phyloP scores from a whole-genome alignment of 495 filamentous ascomycete species.

The Venustampulla echinocandica region DNA sequence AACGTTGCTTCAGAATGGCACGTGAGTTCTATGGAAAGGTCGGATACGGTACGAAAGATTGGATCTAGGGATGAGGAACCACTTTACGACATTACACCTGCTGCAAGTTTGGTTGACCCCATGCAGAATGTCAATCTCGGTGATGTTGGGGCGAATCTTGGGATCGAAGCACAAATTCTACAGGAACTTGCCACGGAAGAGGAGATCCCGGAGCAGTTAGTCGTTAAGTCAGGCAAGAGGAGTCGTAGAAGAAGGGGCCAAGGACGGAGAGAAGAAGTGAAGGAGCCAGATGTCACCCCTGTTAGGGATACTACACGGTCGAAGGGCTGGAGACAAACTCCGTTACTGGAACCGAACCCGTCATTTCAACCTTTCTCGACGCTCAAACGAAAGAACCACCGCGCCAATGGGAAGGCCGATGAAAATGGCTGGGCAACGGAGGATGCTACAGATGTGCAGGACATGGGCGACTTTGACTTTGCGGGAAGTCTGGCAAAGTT shows the following conservation, averaged over 20 bases:
- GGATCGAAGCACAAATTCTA: slow-evolving; percentile 7
- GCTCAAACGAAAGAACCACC: slow-evolving; percentile 45
- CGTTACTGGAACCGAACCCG: slow-evolving; percentile 56
- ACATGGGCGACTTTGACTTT: slow-evolving; percentile 90
- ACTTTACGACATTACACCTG: slow-evolving; percentile 6
- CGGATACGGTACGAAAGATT: slow-evolving; percentile 11
- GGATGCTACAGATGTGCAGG: slow-evolving; percentile 95
- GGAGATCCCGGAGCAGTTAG: slow-evolving; percentile 27
- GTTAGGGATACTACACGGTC: slow-evolving; percentile 13
- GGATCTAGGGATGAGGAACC: slow-evolving; percentile 4
- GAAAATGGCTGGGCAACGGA: slow-evolving; percentile 93
- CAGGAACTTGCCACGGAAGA: slow-evolving; percentile 8
- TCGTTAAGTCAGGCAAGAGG: slow-evolving; percentile 5
- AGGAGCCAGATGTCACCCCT: slow-evolving; percentile 14
- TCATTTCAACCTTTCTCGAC: slow-evolving; percentile 48
- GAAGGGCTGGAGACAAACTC: slow-evolving; percentile 79
- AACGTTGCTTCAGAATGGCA: slow-evolving; percentile 8
- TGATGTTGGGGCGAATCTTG: slow-evolving; percentile 3
- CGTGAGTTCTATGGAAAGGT: slow-evolving; percentile 9
- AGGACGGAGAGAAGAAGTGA: slow-evolving; percentile 4
- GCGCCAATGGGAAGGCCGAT: slow-evolving; percentile 37
- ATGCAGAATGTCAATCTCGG: slow-evolving; percentile 13
- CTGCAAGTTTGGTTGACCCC: slow-evolving; percentile 12
- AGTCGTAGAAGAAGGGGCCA: slow-evolving; percentile 4
- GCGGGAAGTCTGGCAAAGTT: slow-evolving; percentile 81